Evolutionary conservation across 2,329 filamentous ascomycete genomes (phyloP).

Genomic region (Triangularia setosa): DNA sequence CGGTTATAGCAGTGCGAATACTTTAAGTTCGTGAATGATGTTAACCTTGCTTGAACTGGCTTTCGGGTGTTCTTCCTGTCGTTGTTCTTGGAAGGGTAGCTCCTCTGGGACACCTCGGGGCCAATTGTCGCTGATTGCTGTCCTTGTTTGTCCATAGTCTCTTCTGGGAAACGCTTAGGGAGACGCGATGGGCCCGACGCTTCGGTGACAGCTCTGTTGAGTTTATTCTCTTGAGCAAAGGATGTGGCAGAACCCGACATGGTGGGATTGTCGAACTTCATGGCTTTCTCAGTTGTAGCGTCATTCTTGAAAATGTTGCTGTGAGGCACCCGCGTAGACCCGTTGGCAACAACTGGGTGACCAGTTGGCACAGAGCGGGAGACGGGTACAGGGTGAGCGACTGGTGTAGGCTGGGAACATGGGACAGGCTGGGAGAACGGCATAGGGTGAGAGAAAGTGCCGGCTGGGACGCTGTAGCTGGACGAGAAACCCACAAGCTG

Average conservation of each 20-base stretch:
- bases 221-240: not conserved
- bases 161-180: not conserved
- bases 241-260: not conserved
- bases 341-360: not conserved
- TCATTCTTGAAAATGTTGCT: not conserved
- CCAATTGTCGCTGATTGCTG: not conserved
- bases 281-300: not conserved
- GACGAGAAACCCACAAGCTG: not conserved
- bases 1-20: not conserved
- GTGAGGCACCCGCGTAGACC: not conserved
- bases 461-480: not conserved
- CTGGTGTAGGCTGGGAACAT: not conserved
- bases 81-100: not conserved
- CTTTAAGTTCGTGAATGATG: not conserved
- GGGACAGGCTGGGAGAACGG: not conserved
- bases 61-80: not conserved
- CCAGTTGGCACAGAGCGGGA: not conserved
- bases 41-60: not conserved
- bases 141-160: not conserved
- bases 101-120: not conserved
- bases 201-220: not conserved
- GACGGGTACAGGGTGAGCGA: not conserved
- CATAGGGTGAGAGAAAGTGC: not conserved
- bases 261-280: not conserved
- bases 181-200: not conserved